Base-by-base conservation (phyloP, 352 stramenopile genomes). In the Saprolegnia diclina region DNA sequence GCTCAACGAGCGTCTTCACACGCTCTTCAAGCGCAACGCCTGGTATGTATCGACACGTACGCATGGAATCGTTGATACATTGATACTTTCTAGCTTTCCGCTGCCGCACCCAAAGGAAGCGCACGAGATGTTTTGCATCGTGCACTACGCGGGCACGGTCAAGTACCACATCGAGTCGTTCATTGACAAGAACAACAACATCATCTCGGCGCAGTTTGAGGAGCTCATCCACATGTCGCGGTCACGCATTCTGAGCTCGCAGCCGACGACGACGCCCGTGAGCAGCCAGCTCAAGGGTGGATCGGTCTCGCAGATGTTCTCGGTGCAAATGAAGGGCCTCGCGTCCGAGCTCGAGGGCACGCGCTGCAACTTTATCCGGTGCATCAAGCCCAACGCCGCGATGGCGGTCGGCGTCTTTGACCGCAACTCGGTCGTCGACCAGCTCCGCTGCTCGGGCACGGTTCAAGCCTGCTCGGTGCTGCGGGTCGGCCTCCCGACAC, bases 61-160 rank as follows among this genome's bases (percentile, higher is more conserved):
- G 22, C 22, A 57, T 57, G 9, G 11, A 18, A 63, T 14, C 11
- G 26, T 0, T 13, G 10, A n/a, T 35, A 22, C 29, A 32, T 22
- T 35, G 19, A 55, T n/a, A n/a, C 21, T 67, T 21, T 61, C 4
- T 61, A 68, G 62, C 1, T 97, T 96, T 63, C 88, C 87, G 26
- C 82, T 81, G 19, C 88, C 88, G 13, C 87, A 96, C 72, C 85
- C 85, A 0, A 96, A 92, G 72, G 85, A 97, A 57, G 78, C 83
- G 48, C 77, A 83, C 35, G 61, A 70, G 40, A 73, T 61, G 29
- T 80, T 80, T 56, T 56, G 55, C 32, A 68, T 80, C 29, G 44
- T 57, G 44, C 75, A 80, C 55, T 80, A 77, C 29, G 75, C 75
- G 22, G 75, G 71, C 26, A 61, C 32, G 29, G 72, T 79, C 24